These are phyloP conservation scores for Malus sieversii DNA, from an alignment of 306 rosid genomes.

Conservation along the genomic window DNA sequence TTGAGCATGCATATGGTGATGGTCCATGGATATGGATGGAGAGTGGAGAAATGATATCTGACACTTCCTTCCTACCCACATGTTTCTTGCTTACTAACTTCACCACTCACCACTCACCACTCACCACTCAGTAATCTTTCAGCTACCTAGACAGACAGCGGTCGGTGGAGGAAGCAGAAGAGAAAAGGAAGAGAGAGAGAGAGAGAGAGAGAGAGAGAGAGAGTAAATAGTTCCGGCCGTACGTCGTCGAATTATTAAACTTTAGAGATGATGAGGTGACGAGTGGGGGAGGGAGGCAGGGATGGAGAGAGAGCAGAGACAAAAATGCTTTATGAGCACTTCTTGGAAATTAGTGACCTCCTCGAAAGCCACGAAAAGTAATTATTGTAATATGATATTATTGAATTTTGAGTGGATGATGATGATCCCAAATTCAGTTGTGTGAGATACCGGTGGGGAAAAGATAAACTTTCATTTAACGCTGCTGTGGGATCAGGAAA, in stretches of 20 bases:
- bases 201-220: too few species aligned
- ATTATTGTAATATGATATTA: not conserved
- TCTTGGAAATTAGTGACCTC: not conserved
- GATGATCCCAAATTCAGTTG: too few species aligned
- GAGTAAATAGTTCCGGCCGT: too few species aligned
- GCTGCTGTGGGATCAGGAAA: too few species aligned
- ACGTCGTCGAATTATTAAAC: too few species aligned
- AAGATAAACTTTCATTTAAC: too few species aligned
- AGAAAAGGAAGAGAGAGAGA: too few species aligned
- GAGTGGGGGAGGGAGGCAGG: not conserved
- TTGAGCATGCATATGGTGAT: not conserved
- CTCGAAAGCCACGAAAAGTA: not conserved
- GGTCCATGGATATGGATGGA: not conserved
- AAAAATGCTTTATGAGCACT: not conserved
- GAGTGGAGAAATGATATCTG: not conserved
- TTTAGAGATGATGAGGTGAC: not conserved
- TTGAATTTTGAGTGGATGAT: not conserved
- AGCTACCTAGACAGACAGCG: not conserved
- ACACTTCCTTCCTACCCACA: not conserved
- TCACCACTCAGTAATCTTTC: too few species aligned
- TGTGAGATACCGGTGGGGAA: too few species aligned
- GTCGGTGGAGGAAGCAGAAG: not conserved
- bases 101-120: too few species aligned
- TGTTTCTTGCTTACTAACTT: not conserved
- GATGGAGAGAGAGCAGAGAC: not conserved